These are phyloP conservation scores for Styphnolobium japonicum DNA, from an alignment of 306 rosid species.

Conservation along the genomic window DNA sequence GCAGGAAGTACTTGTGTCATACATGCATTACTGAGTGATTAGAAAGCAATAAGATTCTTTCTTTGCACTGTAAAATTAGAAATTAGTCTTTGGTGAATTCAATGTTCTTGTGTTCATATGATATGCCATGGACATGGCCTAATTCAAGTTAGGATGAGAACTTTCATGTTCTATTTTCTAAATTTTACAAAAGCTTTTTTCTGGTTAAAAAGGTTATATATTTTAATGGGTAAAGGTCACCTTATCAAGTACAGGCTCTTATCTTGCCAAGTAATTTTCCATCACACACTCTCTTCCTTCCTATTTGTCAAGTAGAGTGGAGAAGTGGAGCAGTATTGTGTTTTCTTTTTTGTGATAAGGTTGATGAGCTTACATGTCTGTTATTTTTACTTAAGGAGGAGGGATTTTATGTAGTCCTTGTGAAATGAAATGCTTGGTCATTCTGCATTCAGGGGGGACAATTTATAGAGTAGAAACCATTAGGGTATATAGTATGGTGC, in stretches of 20 bases:
- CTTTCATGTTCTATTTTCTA: background rate
- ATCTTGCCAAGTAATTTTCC: background rate
- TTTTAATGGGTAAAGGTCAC: background rate
- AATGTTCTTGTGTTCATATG: background rate
- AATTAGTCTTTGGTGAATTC: background rate
- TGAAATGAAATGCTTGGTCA: background rate
- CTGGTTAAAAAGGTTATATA: background rate
- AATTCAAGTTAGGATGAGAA: background rate
- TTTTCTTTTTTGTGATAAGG: background rate
- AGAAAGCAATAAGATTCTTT: background rate
- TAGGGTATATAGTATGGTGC: background rate
- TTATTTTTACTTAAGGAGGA: background rate
- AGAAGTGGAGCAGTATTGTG: background rate
- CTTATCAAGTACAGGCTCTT: background rate
- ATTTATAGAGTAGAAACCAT: background rate
- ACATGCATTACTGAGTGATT: background rate
- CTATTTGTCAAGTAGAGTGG: background rate
- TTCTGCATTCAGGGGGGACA: background rate
- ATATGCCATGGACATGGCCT: background rate
- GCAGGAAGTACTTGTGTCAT: background rate
- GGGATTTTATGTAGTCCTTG: background rate
- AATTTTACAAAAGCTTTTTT: background rate
- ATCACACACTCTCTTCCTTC: background rate
- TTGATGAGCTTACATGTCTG: background rate
- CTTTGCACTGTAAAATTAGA: conserved; percentile 8